Evolutionary conservation across 345 rosid species (phyloP).

Genomic region (Erysimum cheiranthoides): DNA sequence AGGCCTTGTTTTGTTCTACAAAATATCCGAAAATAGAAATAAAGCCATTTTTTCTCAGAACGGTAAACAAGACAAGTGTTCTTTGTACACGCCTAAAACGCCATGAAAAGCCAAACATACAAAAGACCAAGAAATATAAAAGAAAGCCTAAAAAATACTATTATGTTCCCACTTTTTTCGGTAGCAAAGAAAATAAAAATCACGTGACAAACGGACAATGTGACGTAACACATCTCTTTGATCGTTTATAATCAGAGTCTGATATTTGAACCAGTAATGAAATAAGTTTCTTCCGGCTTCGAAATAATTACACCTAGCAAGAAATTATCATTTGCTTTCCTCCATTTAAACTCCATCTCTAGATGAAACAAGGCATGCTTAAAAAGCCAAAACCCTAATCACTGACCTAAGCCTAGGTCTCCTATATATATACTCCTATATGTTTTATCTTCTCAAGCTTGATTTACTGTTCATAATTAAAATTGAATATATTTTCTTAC

Average conservation of each 20-base stretch:
- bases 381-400: conserved; percentile 15
- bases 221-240: conserved; percentile 24
- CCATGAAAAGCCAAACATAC: conserved; percentile 36
- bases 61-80: conserved; percentile 32
- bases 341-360: conserved; percentile 2
- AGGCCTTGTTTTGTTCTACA: background rate
- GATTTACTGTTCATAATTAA: background rate
- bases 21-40: conserved; percentile 20
- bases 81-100: conserved; percentile 31
- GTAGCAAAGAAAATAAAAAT: background rate
- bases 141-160: background rate
- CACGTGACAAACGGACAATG: conserved; percentile 36
- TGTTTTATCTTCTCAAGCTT: background rate
- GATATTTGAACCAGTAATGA: conserved; percentile 18
- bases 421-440: background rate
- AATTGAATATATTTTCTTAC: background rate
- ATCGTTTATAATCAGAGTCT: background rate
- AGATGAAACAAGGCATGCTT: conserved; percentile 17
- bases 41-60: conserved; percentile 1
- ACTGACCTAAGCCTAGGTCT: conserved; percentile 6
- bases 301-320: conserved; percentile 12
- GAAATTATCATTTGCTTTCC: background rate
- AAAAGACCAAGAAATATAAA: conserved; percentile 25
- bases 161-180: conserved; percentile 25
- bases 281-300: background rate